phyloP scores from a whole-genome alignment of 331 rosid species.

The Dryas integrifolia region DNA sequence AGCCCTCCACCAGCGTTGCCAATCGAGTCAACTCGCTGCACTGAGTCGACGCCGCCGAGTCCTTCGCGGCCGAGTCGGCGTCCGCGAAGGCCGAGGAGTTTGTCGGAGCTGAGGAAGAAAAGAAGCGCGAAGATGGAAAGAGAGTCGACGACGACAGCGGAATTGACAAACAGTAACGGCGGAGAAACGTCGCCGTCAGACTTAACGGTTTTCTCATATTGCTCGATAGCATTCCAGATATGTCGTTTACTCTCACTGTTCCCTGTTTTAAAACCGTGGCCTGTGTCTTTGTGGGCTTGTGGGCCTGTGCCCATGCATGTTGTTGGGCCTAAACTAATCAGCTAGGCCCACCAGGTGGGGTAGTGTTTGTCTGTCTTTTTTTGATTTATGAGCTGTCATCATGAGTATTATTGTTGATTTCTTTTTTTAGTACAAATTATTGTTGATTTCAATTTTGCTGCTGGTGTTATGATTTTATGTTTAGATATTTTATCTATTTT shows the following conservation, averaged over 20 bases:
- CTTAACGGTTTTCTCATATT: neutral
- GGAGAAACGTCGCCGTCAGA: neutral
- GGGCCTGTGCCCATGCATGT: too few relatives aligned
- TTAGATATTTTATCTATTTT: too few relatives aligned
- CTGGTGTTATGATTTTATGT: too few relatives aligned
- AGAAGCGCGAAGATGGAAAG: neutral
- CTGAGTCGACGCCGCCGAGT: neutral
- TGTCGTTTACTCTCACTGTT: neutral
- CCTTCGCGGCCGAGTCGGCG: neutral
- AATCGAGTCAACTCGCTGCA: conserved; percentile 12
- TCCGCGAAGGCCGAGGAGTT: neutral
- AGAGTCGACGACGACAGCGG: neutral
- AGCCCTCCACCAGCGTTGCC: conserved; percentile 9
- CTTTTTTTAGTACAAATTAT: too few relatives aligned
- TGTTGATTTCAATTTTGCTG: too few relatives aligned
- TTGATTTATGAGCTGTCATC: too few relatives aligned
- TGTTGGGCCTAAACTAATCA: too few relatives aligned
- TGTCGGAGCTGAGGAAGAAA: neutral
- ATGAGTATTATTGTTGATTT: too few relatives aligned
- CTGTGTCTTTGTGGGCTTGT: too few relatives aligned
- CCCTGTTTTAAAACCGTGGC: too few relatives aligned
- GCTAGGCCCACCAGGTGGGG: too few relatives aligned
- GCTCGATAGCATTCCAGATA: neutral
- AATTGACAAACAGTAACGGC: neutral
- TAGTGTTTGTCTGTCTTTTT: too few relatives aligned